These are phyloP conservation scores for Colletotrichum horii DNA, from an alignment of 2,329 filamentous ascomycete genomes.

Conservation along the genomic window DNA sequence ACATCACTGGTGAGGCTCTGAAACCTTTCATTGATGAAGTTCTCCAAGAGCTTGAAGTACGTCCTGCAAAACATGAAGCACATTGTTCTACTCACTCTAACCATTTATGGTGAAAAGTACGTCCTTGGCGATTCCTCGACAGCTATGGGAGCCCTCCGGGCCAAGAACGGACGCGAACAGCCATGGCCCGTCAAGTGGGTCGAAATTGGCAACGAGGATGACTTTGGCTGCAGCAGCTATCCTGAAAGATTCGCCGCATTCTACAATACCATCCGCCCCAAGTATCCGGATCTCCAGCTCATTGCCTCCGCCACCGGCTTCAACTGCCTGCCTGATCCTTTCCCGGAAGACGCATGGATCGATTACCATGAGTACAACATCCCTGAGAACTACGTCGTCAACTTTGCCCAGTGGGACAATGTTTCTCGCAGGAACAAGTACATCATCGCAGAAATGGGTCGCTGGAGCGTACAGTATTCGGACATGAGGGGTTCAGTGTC, in stretches of 20 bases:
- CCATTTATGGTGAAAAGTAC: neutral
- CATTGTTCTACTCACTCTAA: accelerated
- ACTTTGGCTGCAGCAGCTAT: neutral
- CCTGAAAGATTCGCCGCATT: neutral
- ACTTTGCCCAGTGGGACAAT: neutral
- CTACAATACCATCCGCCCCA: neutral
- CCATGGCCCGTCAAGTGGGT: neutral
- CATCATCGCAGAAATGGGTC: neutral
- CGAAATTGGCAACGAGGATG: neutral
- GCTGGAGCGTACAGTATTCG: neutral
- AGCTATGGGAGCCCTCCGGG: neutral
- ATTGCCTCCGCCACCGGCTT: neutral
- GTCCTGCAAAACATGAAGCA: neutral
- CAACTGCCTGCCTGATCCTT: neutral
- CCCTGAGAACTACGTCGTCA: neutral
- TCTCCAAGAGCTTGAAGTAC: neutral
- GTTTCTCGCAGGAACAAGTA: neutral
- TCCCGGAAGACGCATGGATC: neutral
- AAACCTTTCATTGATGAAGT: neutral
- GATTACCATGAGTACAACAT: neutral
- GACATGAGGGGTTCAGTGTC: neutral
- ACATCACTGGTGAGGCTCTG: neutral
- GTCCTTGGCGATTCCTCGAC: neutral
- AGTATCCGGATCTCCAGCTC: neutral
- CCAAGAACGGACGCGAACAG: neutral